Evolutionary conservation across 2,329 filamentous ascomycete species (phyloP).

Genomic region (Colletotrichum sp.): DNA sequence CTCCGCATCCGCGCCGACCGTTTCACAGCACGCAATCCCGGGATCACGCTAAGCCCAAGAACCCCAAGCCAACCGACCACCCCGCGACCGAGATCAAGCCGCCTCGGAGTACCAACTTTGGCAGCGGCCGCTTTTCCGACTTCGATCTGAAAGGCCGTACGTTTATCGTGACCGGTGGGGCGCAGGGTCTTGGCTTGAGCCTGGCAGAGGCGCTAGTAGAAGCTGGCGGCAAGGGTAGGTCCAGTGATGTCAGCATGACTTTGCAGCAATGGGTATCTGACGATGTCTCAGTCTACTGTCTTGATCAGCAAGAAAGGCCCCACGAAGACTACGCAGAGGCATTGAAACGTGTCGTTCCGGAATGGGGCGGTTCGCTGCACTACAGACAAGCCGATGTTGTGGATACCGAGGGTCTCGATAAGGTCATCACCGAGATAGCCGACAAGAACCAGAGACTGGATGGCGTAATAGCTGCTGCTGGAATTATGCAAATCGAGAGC

Average conservation of each 20-base stretch:
- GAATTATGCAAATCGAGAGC: conserved; percentile 64
- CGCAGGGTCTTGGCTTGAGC: conserved; percentile 73
- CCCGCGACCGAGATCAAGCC: conserved; percentile 25
- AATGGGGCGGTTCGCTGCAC: conserved; percentile 67
- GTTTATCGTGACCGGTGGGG: conserved; percentile 74
- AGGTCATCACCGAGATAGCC: conserved; percentile 63
- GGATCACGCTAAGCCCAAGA: conserved; percentile 19
- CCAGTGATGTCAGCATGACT: neutral
- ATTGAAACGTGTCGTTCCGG: conserved; percentile 63
- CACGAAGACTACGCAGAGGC: conserved; percentile 64
- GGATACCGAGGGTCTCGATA: conserved; percentile 63
- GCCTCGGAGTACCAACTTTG: conserved; percentile 27
- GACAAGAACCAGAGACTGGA: conserved; percentile 66
- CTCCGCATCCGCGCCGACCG: neutral
- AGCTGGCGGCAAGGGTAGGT: conserved; percentile 69
- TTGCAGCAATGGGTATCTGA: neutral
- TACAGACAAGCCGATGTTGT: conserved; percentile 74
- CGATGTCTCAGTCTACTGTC: conserved; percentile 54
- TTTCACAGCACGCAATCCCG: neutral
- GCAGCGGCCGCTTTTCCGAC: conserved; percentile 59
- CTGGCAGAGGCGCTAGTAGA: conserved; percentile 77
- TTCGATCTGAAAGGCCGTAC: conserved; percentile 73
- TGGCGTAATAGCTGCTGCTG: conserved; percentile 73
- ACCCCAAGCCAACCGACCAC: conserved; percentile 30
- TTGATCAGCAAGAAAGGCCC: conserved; percentile 57